Percentiles rank a stretch among this genome's conserved stretches.
phyloP scores from a whole-genome alignment of 306 rosid species.

The Sindora glabra region DNA sequence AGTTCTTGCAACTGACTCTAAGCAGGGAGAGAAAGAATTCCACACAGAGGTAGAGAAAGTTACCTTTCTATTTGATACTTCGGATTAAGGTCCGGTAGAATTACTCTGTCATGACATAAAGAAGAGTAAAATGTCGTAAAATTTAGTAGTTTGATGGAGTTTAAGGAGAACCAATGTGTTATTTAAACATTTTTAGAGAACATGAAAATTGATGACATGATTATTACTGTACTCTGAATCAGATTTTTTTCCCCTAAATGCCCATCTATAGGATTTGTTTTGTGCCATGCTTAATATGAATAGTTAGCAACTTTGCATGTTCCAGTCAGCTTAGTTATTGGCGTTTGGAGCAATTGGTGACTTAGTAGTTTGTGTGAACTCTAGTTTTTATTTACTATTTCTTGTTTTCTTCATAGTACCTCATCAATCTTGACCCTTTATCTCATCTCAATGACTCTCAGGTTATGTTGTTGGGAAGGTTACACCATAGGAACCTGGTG shows the following conservation, averaged over 20 bases:
- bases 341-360: neutral
- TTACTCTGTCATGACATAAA: too few relatives aligned
- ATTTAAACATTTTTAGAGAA: neutral
- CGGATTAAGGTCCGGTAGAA: neutral
- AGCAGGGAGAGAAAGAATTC: slow-evolving; percentile 96
- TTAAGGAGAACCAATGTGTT: too few relatives aligned
- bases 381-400: neutral
- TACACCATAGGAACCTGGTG: slow-evolving; percentile 92
- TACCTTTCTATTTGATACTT: neutral
- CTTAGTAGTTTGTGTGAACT: neutral
- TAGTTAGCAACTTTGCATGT: neutral
- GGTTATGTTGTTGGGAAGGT: slow-evolving; percentile 93
- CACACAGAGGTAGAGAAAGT: slow-evolving; percentile 71
- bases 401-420: neutral
- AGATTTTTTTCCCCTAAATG: too few relatives aligned
- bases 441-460: slow-evolving; percentile 20
- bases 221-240: neutral
- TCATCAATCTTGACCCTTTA: slow-evolving; percentile 5
- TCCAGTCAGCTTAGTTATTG: neutral
- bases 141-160: too few relatives aligned
- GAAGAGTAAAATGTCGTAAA: neutral
- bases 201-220: neutral
- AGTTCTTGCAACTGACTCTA: slow-evolving; percentile 93
- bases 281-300: neutral
- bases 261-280: slow-evolving; percentile 5